A percentile compares a stretch with the other conserved stretches of the same genome.
Conservation (phyloP, 2,329 filamentous ascomycete genomes). For the Tolypocladium ophioglossoides region DNA sequence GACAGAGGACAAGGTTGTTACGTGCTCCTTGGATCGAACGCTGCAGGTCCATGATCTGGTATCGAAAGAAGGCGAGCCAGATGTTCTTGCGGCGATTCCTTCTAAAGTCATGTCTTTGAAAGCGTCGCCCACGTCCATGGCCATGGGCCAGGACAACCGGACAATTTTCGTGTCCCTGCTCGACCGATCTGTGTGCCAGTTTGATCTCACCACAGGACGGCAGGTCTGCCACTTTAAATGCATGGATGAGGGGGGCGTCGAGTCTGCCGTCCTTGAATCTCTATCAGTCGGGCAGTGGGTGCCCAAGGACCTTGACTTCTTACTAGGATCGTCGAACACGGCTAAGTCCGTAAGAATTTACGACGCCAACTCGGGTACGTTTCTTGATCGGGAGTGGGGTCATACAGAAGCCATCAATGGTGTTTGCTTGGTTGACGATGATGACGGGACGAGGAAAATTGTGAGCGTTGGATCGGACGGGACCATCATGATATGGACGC, state of each 20-base stretch:
- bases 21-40: constrained; percentile 80
- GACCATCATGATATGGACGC: constrained; percentile 70
- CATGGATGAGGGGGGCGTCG: constrained; percentile 66
- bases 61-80: constrained; percentile 52
- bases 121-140: constrained; percentile 78
- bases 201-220: constrained; percentile 57
- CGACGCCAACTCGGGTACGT: constrained; percentile 61
- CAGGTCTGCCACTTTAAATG: constrained; percentile 69
- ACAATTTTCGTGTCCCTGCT: constrained; percentile 48
- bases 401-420: constrained; percentile 92
- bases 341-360: constrained; percentile 95
- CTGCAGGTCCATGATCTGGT: constrained; percentile 74
- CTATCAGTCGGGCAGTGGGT: constrained; percentile 52
- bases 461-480: constrained; percentile 72
- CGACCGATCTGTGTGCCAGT: constrained; percentile 50
- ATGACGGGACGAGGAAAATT: constrained; percentile 44
- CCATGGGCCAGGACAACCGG: constrained; percentile 51
- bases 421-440: constrained; percentile 57
- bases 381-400: constrained; percentile 85
- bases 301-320: constrained; percentile 48
- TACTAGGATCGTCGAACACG: constrained; percentile 84
- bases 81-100: constrained; percentile 66
- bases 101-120: constrained; percentile 72
- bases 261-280: constrained; percentile 75
- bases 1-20: constrained; percentile 64